Evolutionary conservation across 2,329 filamentous ascomycete genomes (phyloP), one percentile per base, ranked within the genome.

Genomic region (Alternaria hordeiaustralica): DNA sequence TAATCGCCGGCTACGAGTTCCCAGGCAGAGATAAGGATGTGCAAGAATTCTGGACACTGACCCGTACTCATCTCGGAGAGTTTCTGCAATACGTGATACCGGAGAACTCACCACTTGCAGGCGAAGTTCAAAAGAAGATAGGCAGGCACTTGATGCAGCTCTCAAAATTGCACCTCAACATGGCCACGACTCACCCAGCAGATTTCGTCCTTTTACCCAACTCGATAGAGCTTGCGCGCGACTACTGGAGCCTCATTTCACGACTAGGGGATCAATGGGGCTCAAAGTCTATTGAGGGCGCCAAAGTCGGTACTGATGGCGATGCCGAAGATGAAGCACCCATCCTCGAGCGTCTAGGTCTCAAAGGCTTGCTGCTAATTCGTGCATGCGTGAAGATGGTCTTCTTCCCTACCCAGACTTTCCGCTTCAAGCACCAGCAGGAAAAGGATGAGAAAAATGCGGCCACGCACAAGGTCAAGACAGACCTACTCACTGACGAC

Each of bases 131-230:
- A 62, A 87, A 86, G 36, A 76, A 91, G 23, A 83, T 97, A n/a
- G 92, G 92, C 68, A 96, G 94, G 76, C 94, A 97, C 75, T 84
- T 97, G 3, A 82, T 97, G 45, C 94, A 98, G 75, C 90, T 98
- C 54, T 90, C 94, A 4, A 99, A 98, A 80, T 84, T 99, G 4
- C 96, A 98, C 77, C 86, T 96, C 43, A 90, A 93, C 60, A 95
- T 98, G 90, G 89, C 93, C 1, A 88, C 88, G 54, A 82, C 85
- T 6, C 94, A 97, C 77, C 89, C 94, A 1, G 90, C 92, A 4
- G 92, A 93, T 58, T 98, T 97, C 79, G 89, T 90, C 1, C 84
- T 93, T 12, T 86, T 99, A 7, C 93, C 94, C 2, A 90, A 92
- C 72, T 94, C 93, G 3, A 82, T 97, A 15, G 85, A 89, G 15